Conservation (phyloP, 2,329 filamentous ascomycete species). For the Colletotrichum sp. region DNA sequence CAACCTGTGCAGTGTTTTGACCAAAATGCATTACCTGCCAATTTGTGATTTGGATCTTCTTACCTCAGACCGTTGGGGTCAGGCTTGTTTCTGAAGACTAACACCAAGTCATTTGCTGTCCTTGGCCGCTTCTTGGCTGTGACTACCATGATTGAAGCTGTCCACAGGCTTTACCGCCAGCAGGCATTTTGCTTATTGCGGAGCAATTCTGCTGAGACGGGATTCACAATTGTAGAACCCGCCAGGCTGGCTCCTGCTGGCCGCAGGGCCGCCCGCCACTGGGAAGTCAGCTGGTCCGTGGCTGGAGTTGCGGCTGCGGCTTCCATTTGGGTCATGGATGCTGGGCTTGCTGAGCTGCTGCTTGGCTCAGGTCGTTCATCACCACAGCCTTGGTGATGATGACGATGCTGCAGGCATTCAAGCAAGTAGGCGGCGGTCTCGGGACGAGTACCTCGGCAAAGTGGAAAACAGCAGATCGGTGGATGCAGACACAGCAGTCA, state of each 20-base stretch:
- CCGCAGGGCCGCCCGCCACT: background rate
- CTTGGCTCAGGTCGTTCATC: background rate
- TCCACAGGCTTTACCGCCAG: background rate
- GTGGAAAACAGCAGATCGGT: background rate
- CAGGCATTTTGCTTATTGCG: background rate
- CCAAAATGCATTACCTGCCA: background rate
- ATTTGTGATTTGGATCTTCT: background rate
- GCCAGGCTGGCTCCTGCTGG: background rate
- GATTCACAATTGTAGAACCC: background rate
- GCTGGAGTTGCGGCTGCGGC: slow-evolving; percentile 1
- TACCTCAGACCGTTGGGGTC: slow-evolving; percentile 2
- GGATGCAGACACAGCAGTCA: background rate
- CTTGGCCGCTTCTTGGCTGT: slow-evolving; percentile 3
- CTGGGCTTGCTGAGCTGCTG: background rate
- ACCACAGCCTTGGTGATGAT: background rate
- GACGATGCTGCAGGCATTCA: background rate
- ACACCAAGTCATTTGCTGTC: background rate
- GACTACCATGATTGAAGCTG: background rate
- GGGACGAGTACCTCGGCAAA: background rate
- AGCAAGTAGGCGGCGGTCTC: background rate
- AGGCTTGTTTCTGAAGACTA: background rate
- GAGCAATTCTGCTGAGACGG: background rate
- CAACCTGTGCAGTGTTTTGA: background rate
- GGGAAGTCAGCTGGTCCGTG: background rate
- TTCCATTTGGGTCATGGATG: background rate